Base-by-base conservation (phyloP, 2,329 filamentous ascomycete genomes). In the Apiospora rasikravindrae region DNA sequence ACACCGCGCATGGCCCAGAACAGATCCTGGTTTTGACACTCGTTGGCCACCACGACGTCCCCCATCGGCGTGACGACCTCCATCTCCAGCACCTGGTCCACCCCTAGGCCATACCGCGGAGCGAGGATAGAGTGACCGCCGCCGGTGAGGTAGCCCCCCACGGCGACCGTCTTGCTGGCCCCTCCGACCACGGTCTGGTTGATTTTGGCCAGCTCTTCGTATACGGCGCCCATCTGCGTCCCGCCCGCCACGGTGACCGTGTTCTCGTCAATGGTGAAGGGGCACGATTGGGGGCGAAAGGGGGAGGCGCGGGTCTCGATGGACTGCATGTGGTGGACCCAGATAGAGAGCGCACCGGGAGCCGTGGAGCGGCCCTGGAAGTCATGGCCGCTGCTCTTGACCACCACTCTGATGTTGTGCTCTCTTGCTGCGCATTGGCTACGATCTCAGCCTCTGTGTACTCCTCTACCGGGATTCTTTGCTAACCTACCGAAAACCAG, bases 1-100 rank as follows among this genome's bases (percentile, higher is more conserved):
- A 11, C 90, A 89, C 72, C 87, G 81, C 37, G 26, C 73, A 91
- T 83, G 0, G 90, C 90, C 90, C 90, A 93, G 78, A 91, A 92
- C 0, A 93, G 79, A 70, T 92, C 89, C 0, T 81, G 72, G 71
- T 91, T 84, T 51, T 87, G 82, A 14, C 86, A 84, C 51, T 87
- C 86, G 67, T 88, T 90, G 0, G 86, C 84, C 0, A 81, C 84
- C 2, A 90, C 57, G 7, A 88, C 82, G 8, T 85, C 77, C 0
- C 90, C 89, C 4, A 76, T 75, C 0, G 86, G 86, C 0, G 87
- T 88, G 0, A 92, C 86, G 0, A 91, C 81, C 42, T 90, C 85
- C 80, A 88, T 85, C 75, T 90, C 84, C 4, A 92, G 79, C 1
- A 90, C 87, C 57, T 92, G 87, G 75, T 93, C 91, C 0, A 88